Evolutionary conservation across 2,329 filamentous ascomycete species (phyloP).

Genomic region (Pseudogymnoascus sp.): DNA sequence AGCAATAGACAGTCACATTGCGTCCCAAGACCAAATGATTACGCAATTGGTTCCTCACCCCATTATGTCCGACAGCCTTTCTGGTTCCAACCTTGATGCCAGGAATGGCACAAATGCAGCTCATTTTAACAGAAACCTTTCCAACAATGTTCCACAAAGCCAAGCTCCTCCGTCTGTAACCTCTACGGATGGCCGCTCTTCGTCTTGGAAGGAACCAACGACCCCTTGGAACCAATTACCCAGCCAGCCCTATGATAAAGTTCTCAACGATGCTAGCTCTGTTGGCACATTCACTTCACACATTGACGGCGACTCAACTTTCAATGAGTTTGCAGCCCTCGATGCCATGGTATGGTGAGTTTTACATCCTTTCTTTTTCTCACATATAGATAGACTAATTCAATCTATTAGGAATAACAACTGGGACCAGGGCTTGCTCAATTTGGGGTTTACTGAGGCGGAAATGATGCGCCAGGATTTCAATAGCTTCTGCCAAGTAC

Average conservation of each 20-base stretch:
- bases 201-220: not conserved
- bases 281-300: constrained; percentile 21
- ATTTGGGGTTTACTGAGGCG: constrained; percentile 32
- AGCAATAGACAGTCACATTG: not conserved
- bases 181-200: not conserved
- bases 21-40: not conserved
- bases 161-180: not conserved
- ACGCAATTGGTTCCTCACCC: not conserved
- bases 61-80: not conserved
- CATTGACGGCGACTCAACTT: constrained; percentile 41
- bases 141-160: not conserved
- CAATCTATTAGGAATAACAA: constrained; percentile 25
- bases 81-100: not conserved
- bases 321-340: constrained; percentile 52
- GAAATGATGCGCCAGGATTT: constrained; percentile 32
- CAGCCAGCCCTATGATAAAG: constrained; percentile 14
- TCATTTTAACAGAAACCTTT: not conserved
- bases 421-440: constrained; percentile 30
- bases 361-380: not conserved
- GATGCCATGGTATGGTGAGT: constrained; percentile 45
- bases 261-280: constrained; percentile 20
- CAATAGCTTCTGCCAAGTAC: constrained; percentile 29
- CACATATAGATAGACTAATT: constrained; percentile 17
- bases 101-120: not conserved
- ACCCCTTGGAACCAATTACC: constrained; percentile 2